Evolutionary conservation across 148 eudicot genomes (phyloP).

Genomic region (Cornus florida): DNA sequence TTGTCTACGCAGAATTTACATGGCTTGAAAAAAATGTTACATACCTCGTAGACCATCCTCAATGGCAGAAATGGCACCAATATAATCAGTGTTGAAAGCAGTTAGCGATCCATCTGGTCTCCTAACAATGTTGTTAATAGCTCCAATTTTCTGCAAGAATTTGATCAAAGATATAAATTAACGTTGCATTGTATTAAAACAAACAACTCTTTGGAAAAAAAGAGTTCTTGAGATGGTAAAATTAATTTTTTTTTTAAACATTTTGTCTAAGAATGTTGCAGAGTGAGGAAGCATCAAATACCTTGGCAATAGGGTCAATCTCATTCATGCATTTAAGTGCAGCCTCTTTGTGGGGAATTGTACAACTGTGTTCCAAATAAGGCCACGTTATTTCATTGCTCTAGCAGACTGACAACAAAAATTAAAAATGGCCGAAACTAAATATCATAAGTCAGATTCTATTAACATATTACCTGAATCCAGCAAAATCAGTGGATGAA

Average conservation of each 20-base stretch:
- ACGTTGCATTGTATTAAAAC: neutral
- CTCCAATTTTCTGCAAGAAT: conserved; percentile 60
- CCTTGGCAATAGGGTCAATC: conserved; percentile 70
- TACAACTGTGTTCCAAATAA: conserved; percentile 42
- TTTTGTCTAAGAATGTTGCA: too few relatives aligned
- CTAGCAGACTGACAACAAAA: neutral
- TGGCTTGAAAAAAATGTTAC: neutral
- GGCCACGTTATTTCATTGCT: neutral
- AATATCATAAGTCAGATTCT: too few relatives aligned
- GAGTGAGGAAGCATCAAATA: conserved; percentile 10
- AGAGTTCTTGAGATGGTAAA: too few relatives aligned
- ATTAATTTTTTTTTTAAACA: too few relatives aligned
- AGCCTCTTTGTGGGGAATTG: conserved; percentile 74
- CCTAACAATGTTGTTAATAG: conserved; percentile 54
- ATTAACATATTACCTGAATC: conserved; percentile 55
- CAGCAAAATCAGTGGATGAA: conserved; percentile 75
- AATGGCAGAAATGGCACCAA: conserved; percentile 71
- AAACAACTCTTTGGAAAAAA: too few relatives aligned
- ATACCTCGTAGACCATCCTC: conserved; percentile 58
- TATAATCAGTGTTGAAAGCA: conserved; percentile 70
- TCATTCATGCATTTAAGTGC: conserved; percentile 55
- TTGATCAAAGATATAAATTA: neutral
- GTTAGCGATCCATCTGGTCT: conserved; percentile 52
- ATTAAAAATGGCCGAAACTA: neutral
- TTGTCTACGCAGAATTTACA: neutral